Evolutionary conservation across 2,329 filamentous ascomycete species (phyloP).

Genomic region (Pseudocercospora crystallina): DNA sequence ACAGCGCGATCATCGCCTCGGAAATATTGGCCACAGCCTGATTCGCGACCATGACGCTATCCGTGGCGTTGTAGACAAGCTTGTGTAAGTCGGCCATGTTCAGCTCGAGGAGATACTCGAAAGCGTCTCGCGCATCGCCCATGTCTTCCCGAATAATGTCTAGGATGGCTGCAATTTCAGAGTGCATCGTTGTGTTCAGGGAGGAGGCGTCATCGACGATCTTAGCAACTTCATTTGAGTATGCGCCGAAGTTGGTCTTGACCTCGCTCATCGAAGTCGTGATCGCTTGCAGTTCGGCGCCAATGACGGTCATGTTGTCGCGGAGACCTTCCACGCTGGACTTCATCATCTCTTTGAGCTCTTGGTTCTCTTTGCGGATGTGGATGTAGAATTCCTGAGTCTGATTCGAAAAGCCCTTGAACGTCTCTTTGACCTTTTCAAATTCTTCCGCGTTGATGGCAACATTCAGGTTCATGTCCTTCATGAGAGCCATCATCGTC

Average conservation of each 20-base stretch:
- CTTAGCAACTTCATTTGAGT: conserved; percentile 2
- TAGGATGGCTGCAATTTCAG: not conserved
- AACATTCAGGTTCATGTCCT: conserved; percentile 3
- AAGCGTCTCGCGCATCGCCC: conserved; percentile 1
- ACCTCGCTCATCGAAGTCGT: conserved; percentile 1
- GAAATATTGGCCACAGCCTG: not conserved
- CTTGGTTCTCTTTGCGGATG: conserved; percentile 16
- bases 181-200: conserved; percentile 1
- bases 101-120: conserved; percentile 2
- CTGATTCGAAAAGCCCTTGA: conserved; percentile 12
- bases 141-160: not conserved
- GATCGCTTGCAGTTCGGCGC: conserved; percentile 2
- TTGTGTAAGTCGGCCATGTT: conserved; percentile 4
- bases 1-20: conserved; percentile 1
- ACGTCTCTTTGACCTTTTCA: conserved; percentile 8
- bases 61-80: not conserved
- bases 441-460: conserved; percentile 12
- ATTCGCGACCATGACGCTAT: conserved; percentile 6
- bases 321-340: conserved; percentile 1
- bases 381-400: conserved; percentile 20
- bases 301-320: conserved; percentile 4
- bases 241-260: not conserved
- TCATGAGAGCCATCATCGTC: not conserved
- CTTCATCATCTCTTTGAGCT: conserved; percentile 8
- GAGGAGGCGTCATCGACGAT: conserved; percentile 2